phyloP scores from a whole-genome alignment of 805 yeast genomes.

The Barnettozyma siamensis region DNA sequence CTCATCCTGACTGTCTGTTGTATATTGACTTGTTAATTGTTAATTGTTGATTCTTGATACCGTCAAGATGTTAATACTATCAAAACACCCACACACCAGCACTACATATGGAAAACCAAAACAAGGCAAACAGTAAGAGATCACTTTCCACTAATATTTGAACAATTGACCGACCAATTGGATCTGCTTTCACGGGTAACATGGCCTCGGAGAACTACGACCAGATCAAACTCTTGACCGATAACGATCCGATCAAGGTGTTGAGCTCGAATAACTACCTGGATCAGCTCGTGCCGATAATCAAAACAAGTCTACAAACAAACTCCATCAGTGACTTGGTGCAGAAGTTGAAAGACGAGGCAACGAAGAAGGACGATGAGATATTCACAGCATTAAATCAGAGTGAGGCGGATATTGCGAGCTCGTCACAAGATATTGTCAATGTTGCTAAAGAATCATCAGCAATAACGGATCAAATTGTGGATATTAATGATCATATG shows the following conservation, averaged over 20 bases:
- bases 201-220: background rate
- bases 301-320: conserved; percentile 54
- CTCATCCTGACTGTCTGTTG: no score
- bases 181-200: no score
- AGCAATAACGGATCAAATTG: conserved; percentile 48
- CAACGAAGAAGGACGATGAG: conserved; percentile 56
- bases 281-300: conserved; percentile 74
- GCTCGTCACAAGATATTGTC: conserved; percentile 59
- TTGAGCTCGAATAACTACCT: conserved; percentile 57
- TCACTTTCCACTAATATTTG: no score
- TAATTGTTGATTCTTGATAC: no score
- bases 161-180: no score
- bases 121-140: no score
- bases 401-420: conserved; percentile 48
- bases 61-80: no score
- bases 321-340: conserved; percentile 53
- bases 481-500: conserved; percentile 50
- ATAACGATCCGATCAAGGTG: conserved; percentile 22
- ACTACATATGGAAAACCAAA: no score
- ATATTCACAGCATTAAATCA: conserved; percentile 56
- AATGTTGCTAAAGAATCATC: conserved; percentile 54
- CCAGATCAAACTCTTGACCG: conserved; percentile 18
- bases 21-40: no score
- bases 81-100: no score
- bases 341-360: conserved; percentile 47